Percentiles rank a stretch among this genome's conserved stretches.
Evolutionary conservation across 176 grass and related monocot species (phyloP).

Genomic region (Oryza glaberrima): DNA sequence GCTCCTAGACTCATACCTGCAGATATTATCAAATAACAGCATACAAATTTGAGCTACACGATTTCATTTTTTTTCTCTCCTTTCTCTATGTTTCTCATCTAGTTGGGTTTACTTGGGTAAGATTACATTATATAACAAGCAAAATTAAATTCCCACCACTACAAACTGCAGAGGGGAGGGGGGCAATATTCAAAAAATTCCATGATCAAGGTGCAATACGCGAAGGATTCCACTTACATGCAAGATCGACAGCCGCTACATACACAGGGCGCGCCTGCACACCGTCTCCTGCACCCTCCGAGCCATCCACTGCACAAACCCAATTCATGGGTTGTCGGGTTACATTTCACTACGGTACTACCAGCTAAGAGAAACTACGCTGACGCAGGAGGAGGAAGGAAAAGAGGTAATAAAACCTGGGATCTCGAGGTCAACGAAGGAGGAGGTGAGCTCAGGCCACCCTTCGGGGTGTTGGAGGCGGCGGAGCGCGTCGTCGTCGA

Average conservation of each 20-base stretch:
- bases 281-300: conserved; percentile 44
- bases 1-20: neutral
- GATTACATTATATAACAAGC: neutral
- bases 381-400: neutral
- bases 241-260: conserved; percentile 90
- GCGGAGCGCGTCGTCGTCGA: conserved; percentile 56
- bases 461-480: conserved; percentile 54
- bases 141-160: conserved; percentile 22
- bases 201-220: conserved; percentile 7
- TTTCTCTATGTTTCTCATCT: neutral
- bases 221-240: conserved; percentile 59
- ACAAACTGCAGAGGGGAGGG: neutral
- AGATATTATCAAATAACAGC: neutral
- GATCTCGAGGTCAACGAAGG: conserved; percentile 90
- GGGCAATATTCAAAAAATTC: neutral
- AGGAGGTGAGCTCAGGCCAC: conserved; percentile 76
- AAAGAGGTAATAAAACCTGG: conserved; percentile 37
- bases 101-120: conserved; percentile 14
- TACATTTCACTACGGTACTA: conserved; percentile 11
- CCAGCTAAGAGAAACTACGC: conserved; percentile 9
- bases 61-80: neutral
- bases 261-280: conserved; percentile 80
- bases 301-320: conserved; percentile 63
- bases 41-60: neutral
- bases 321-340: conserved; percentile 8